Conservation (phyloP, 495 filamentous ascomycete genomes). For the Tuber brumale region DNA sequence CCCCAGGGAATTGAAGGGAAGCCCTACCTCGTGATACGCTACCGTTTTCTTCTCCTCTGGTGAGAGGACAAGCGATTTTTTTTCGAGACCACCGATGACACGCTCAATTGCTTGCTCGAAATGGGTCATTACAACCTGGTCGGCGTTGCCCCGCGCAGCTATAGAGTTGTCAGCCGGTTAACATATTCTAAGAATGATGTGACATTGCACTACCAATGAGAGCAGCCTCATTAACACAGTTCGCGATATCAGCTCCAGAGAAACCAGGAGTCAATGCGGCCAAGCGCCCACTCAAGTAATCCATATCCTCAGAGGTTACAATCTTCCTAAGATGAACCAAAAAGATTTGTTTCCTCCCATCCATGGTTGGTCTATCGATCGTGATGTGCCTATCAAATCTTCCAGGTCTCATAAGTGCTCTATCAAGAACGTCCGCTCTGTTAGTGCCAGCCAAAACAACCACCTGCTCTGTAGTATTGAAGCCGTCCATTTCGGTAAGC, state of each 20-base stretch:
- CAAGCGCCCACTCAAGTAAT: slow-evolving; percentile 76
- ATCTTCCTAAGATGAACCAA: slow-evolving; percentile 87
- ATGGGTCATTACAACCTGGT: slow-evolving; percentile 72
- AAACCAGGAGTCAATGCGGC: slow-evolving; percentile 92
- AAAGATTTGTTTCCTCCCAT: slow-evolving; percentile 94
- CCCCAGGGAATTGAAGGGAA: too few relatives aligned
- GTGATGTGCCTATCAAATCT: slow-evolving; percentile 93
- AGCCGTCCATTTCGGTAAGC: slow-evolving; percentile 97
- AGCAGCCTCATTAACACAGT: slow-evolving; percentile 95
- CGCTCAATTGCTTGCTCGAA: slow-evolving; percentile 98
- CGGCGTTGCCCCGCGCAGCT: slow-evolving; percentile 77
- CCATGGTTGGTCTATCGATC: slow-evolving; percentile 93
- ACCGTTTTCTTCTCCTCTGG: slow-evolving; percentile 91
- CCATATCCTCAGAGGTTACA: slow-evolving; percentile 78
- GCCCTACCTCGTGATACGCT: slow-evolving; percentile 73
- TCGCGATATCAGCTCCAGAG: slow-evolving; percentile 94
- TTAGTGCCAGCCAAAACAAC: slow-evolving; percentile 98
- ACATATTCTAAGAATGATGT: slow-evolving; percentile 3
- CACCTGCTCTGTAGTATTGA: slow-evolving; percentile 95
- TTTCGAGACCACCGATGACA: slow-evolving; percentile 91
- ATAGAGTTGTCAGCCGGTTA: slow-evolving; percentile 41
- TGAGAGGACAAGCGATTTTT: slow-evolving; percentile 85
- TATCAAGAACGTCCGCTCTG: slow-evolving; percentile 85
- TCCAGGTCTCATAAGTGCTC: slow-evolving; percentile 90
- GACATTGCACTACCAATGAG: slow-evolving; percentile 68